phyloP scores from a whole-genome alignment of 1,139 yeast genomes.

The Debaryomycetaceae sp. region DNA sequence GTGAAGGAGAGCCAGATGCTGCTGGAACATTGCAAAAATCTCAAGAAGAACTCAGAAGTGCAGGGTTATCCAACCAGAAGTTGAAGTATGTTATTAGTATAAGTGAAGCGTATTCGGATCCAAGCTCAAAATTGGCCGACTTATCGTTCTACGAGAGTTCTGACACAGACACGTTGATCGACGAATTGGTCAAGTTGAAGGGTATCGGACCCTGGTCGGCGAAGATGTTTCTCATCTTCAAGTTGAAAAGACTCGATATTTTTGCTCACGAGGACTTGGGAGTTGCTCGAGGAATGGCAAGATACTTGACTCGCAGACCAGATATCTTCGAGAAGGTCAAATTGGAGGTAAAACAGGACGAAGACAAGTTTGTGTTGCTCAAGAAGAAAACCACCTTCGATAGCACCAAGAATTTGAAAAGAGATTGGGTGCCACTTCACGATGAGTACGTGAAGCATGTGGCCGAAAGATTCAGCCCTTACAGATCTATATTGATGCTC shows the following conservation, averaged over 20 bases:
- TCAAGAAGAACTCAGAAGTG: conserved; percentile 49
- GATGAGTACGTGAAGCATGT: conserved; percentile 55
- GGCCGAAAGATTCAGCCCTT: conserved; percentile 63
- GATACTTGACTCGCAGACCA: conserved; percentile 58
- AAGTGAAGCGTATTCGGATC: conserved; percentile 51
- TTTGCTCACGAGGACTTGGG: conserved; percentile 83
- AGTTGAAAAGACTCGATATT: conserved; percentile 61
- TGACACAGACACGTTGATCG: conserved; percentile 47
- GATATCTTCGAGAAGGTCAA: conserved; percentile 43
- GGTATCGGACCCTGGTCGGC: conserved; percentile 94
- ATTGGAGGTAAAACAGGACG: conserved; percentile 25
- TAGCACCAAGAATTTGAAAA: conserved; percentile 33
- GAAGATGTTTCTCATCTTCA: conserved; percentile 78
- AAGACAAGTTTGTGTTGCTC: conserved; percentile 24
- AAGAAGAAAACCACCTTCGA: conserved; percentile 36
- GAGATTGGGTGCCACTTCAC: conserved; percentile 60
- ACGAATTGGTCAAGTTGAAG: conserved; percentile 56
- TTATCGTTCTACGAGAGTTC: conserved; percentile 33
- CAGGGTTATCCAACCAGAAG: conserved; percentile 73
- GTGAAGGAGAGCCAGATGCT: conserved; percentile 51
- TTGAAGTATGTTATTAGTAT: conserved; percentile 61
- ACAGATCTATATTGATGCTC: conserved; percentile 65
- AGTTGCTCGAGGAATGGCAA: conserved; percentile 73
- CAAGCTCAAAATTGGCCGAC: conserved; percentile 33
- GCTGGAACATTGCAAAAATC: conserved; percentile 36